Base-by-base conservation (phyloP, 169 alveolate species). In the Eimeria acervulina region DNA sequence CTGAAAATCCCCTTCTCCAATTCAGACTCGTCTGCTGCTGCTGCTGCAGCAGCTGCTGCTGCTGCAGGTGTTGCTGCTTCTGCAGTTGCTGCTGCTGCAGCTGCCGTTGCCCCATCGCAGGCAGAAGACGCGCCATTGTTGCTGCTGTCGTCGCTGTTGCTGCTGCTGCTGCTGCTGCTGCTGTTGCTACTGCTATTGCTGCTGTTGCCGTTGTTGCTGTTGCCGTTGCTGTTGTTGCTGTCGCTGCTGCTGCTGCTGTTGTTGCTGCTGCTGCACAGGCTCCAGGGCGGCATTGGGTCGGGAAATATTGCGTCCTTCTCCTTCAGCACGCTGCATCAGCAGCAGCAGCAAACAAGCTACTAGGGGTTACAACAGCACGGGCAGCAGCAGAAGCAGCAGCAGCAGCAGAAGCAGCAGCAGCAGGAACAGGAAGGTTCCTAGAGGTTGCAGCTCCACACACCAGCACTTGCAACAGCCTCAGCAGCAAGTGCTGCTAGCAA, bases 141-240 rank as follows among this genome's bases (percentile, higher is more conserved):
- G 83, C 83, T 72, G 52, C 83, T 31, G 83, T 2, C n/a, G 44
- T 10, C n/a, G 83, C 83, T 72, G 44, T 28, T n/a, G 40, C 15
- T 63, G 74, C 74, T 63, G 74, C 74, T 23, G 74, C 74, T 63
- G 74, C 74, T 63, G 74, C 74, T 63, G 74, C 74, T 63, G 74
- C 74, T 63, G 74, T 8, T 23, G 36, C 33, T 63, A 8, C 33
- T n/a, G 74, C 33, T 63, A 21, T 21, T 63, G 74, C 74, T 63
- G 74, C 74, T 19, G 8, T 5, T 63, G 74, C 5, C 8, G 36
- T 6, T 10, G 28, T 10, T n/a, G 31, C 3, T 63, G 31, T n/a
- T 63, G 74, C 74, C 33, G 74, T 21, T 52, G 66, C 66, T 52
- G 80, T 23, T 33, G 13, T 68, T 68, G 38, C n/a, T 33, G 80